Evolutionary conservation across 306 rosid genomes (phyloP), one percentile per base, ranked within the genome.

Genomic region (Lathyrus tuberosus): DNA sequence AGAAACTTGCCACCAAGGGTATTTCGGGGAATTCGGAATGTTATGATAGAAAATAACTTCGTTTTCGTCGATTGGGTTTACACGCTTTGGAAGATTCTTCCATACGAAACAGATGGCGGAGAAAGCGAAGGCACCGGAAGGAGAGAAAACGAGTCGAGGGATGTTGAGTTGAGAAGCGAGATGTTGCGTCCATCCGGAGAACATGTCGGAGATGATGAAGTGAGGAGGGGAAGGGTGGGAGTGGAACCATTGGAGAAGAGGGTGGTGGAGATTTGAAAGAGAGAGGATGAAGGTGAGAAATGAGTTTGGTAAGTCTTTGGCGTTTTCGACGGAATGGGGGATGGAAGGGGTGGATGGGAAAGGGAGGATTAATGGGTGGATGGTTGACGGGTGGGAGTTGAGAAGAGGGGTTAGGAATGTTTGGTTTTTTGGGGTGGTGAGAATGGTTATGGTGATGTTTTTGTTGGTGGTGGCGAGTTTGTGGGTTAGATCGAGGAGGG

Each of bases 1-100:
- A 13, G 88, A 83, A 10, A 88, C 62, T 75, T 88, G 85, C 84
- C 85, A 81, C 94, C 88, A 88, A 10, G 90, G 90, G 78, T 77
- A 88, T 4, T 70, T 47, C 0, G 87, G 88, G 17, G 74, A 73
- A 33, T 68, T 53, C 0, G 84, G 90, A n/a, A 88, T 6, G 0
- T 18, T 48, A 1, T 58, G 62, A 9, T 56, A 78, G 2, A 57
- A 67, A 64, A 88, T 48, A 69, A 78, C 44, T 2, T 85, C 86
- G 76, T 78, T 58, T 62, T 68, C 35, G 17, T 81, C 77, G 0
- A 35, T 4, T 0, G 26, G n/a, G 28, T 77, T 67, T 0, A 6
- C 3, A 8, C 59, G 67, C 0, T 8, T 65, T 0, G 86, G 86
- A 1, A 31, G 0, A 12, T 63, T 7, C 0, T 33, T 60, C 90